Evolutionary conservation across 1,284 basidiomycete species (phyloP).

Genomic region (Malassezia furfur): DNA sequence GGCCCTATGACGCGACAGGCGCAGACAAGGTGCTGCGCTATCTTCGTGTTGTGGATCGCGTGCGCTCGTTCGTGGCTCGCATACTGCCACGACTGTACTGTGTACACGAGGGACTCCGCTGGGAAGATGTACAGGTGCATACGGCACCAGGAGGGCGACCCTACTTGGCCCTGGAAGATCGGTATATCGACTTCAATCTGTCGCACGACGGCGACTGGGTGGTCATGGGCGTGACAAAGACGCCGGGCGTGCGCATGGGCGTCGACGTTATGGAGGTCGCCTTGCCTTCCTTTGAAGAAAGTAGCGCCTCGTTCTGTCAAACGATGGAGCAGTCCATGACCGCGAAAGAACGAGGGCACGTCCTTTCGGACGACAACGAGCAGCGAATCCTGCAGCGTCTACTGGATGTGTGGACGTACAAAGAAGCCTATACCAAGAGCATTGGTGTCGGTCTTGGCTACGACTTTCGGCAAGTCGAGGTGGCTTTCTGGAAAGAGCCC

Average conservation of each 20-base stretch:
- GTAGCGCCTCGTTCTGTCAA: slow-evolving; percentile 22
- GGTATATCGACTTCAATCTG: slow-evolving; percentile 33
- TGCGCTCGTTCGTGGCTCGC: slow-evolving; percentile 24
- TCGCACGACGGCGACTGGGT: slow-evolving; percentile 44
- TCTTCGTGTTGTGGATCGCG: slow-evolving; percentile 24
- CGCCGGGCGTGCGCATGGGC: slow-evolving; percentile 19
- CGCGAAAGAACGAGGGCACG: not conserved
- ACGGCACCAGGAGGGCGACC: slow-evolving; percentile 23
- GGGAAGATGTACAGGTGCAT: not conserved
- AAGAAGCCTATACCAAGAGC: slow-evolving; percentile 44
- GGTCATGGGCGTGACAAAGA: slow-evolving; percentile 25
- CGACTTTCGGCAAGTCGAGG: slow-evolving; percentile 31
- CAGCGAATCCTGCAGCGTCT: slow-evolving; percentile 19
- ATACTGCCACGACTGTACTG: slow-evolving; percentile 23
- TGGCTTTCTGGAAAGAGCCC: slow-evolving; percentile 17
- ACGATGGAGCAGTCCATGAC: slow-evolving; percentile 42
- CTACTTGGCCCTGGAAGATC: not conserved
- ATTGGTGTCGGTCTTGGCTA: slow-evolving; percentile 39
- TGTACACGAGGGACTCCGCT: slow-evolving; percentile 1
- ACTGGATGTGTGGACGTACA: slow-evolving; percentile 40
- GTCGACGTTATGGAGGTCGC: slow-evolving; percentile 39
- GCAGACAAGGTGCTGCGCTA: slow-evolving; percentile 23
- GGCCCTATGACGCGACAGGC: slow-evolving; percentile 8
- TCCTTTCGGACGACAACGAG: slow-evolving; percentile 2
- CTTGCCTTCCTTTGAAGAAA: slow-evolving; percentile 32